Evolutionary conservation across 2,329 filamentous ascomycete genomes (phyloP).

Genomic region (Claviceps lovelessii): DNA sequence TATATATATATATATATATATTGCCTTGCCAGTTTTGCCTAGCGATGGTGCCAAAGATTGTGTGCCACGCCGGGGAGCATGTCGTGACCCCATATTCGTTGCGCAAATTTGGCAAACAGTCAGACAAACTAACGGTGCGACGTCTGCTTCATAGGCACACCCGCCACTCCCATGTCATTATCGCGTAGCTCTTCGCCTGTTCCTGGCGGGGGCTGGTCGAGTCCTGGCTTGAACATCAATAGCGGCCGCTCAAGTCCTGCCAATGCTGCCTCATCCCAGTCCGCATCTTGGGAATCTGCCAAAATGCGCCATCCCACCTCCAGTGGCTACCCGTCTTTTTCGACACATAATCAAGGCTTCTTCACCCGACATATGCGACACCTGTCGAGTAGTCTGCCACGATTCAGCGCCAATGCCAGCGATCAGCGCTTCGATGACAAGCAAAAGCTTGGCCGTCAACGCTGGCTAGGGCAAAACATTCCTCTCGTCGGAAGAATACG

Average conservation of each 20-base stretch:
- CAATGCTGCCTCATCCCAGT: slow-evolving; percentile 35
- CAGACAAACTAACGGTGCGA: slow-evolving; percentile 3
- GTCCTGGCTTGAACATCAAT: slow-evolving; percentile 60
- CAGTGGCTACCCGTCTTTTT: slow-evolving; percentile 64
- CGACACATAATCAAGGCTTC: slow-evolving; percentile 71
- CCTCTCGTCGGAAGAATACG: slow-evolving; percentile 33
- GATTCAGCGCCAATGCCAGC: slow-evolving; percentile 41
- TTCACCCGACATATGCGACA: slow-evolving; percentile 72
- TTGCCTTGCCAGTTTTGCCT: not conserved
- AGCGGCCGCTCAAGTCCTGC: slow-evolving; percentile 57
- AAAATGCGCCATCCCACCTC: slow-evolving; percentile 63
- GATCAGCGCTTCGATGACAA: slow-evolving; percentile 52
- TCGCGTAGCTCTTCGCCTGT: slow-evolving; percentile 79
- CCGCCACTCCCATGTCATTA: slow-evolving; percentile 56
- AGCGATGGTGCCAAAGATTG: not conserved
- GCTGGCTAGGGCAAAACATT: slow-evolving; percentile 28
- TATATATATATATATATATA: not conserved
- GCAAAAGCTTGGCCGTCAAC: slow-evolving; percentile 55
- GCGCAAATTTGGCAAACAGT: slow-evolving; percentile 11
- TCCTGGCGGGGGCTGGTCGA: slow-evolving; percentile 77
- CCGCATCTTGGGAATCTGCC: slow-evolving; percentile 68
- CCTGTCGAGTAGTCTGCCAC: slow-evolving; percentile 65
- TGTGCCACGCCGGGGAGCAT: slow-evolving; percentile 1
- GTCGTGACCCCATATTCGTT: slow-evolving; percentile 5
- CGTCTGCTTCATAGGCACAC: slow-evolving; percentile 31